These are phyloP conservation scores for Pezicula neosporulosa DNA, from an alignment of 2,329 filamentous ascomycete species.

Conservation along the genomic window DNA sequence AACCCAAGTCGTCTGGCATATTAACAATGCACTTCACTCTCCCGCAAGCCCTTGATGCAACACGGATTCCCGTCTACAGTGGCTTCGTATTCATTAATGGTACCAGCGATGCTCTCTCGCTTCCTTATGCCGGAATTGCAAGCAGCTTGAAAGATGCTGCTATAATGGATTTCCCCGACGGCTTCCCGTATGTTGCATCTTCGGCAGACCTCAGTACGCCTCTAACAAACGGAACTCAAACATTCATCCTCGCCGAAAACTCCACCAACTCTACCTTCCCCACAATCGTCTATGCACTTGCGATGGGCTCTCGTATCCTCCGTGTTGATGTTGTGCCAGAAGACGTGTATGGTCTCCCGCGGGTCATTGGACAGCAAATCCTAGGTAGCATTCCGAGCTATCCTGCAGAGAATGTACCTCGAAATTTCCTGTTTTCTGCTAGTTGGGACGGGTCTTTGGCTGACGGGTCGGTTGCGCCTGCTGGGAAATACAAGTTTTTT, in stretches of 20 bases:
- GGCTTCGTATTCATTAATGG: constrained; percentile 43
- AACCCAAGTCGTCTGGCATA: not conserved
- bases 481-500: constrained; percentile 1
- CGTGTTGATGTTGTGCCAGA: not conserved
- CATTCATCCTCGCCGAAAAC: not conserved
- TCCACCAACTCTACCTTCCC: constrained; percentile 12
- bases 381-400: constrained; percentile 7
- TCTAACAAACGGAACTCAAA: constrained; percentile 25
- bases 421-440: not conserved
- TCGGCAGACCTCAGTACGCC: constrained; percentile 13
- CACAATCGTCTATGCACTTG: constrained; percentile 16
- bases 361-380: not conserved
- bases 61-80: constrained; percentile 42
- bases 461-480: not conserved
- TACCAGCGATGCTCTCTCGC: constrained; percentile 29
- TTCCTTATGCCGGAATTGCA: constrained; percentile 39
- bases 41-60: constrained; percentile 8
- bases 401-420: not conserved
- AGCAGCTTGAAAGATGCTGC: constrained; percentile 30
- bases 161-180: constrained; percentile 8
- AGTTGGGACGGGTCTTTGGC: not conserved
- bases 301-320: not conserved
- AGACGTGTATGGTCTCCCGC: not conserved
- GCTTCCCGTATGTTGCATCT: constrained; percentile 17
- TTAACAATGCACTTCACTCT: not conserved